phyloP scores from a whole-genome alignment of 139 green algal genomes.

The Chlorella sorokiniana region DNA sequence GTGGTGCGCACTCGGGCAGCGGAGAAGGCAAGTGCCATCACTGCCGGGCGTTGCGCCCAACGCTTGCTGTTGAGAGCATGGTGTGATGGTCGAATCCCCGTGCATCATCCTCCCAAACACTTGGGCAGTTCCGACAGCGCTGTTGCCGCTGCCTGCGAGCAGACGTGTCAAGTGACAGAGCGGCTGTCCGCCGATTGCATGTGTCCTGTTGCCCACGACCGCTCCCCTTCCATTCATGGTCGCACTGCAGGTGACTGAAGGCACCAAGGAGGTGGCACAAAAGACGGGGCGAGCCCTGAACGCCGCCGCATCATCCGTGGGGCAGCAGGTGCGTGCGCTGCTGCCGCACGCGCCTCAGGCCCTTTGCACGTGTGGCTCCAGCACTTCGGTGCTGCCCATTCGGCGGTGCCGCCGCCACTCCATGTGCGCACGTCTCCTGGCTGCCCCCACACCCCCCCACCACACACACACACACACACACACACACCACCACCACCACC shows the following conservation, averaged over 20 bases:
- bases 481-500: background rate
- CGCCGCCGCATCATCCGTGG: constrained; percentile 1
- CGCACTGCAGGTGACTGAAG: background rate
- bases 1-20: constrained; percentile 2
- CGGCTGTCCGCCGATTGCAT: background rate
- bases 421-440: background rate
- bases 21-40: constrained; percentile 18
- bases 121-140: background rate
- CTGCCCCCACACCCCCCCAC: background rate
- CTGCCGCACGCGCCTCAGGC: background rate
- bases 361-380: background rate
- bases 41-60: background rate
- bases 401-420: background rate
- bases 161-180: background rate
- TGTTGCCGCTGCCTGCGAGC: no score
- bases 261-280: constrained; percentile 23
- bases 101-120: background rate
- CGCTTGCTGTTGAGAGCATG: background rate
- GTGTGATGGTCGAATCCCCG: background rate
- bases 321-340: constrained; percentile 8
- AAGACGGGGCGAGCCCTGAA: constrained; percentile 7
- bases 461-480: background rate
- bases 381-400: background rate
- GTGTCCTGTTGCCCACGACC: background rate
- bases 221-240: no score